Percentiles rank a stretch among this genome's conserved stretches.
phyloP scores from a whole-genome alignment of 129 eudicot species.

The Centella asiatica region DNA sequence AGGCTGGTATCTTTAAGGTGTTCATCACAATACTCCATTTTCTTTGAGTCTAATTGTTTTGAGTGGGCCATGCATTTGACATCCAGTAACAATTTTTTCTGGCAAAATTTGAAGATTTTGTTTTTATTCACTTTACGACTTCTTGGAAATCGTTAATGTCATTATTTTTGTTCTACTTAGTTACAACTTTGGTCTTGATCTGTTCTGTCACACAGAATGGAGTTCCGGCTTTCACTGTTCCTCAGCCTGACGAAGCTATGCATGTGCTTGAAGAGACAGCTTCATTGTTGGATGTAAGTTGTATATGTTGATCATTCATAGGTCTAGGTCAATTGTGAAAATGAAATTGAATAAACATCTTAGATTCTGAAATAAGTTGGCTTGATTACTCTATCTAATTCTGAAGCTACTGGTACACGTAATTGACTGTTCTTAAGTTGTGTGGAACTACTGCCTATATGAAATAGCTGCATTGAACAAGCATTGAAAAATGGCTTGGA shows the following conservation, averaged over 20 bases:
- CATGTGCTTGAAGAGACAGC: conserved; percentile 67
- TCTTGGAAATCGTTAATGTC: background rate
- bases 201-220: conserved; percentile 35
- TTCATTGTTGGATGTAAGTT: conserved; percentile 61
- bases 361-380: background rate
- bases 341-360: background rate
- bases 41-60: background rate
- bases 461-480: too few relatives aligned
- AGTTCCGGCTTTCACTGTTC: conserved; percentile 86
- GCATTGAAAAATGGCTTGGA: background rate
- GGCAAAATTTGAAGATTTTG: background rate
- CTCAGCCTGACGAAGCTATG: conserved; percentile 95
- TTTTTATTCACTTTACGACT: background rate
- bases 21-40: background rate
- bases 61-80: background rate
- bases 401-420: too few relatives aligned
- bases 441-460: too few relatives aligned
- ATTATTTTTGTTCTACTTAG: background rate
- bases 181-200: background rate
- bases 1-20: conserved; percentile 97
- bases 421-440: too few relatives aligned
- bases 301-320: background rate
- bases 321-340: background rate
- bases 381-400: background rate
- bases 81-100: background rate